Base-by-base conservation (phyloP, 352 stramenopile genomes). In the Peronospora tabacina region DNA sequence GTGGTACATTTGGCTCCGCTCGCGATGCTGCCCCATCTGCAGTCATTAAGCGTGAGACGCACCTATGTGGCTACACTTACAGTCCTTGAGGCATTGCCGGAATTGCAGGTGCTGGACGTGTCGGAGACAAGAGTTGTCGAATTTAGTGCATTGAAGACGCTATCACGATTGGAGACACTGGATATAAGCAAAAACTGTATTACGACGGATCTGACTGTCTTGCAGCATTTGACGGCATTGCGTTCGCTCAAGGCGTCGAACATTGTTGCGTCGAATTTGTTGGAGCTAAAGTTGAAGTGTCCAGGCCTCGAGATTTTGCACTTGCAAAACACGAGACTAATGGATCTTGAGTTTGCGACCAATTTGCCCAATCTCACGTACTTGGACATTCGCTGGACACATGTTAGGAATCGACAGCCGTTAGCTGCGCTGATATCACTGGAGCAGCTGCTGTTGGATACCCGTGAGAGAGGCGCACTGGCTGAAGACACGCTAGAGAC, bases 141-240 rank as follows among this genome's bases (percentile, higher is more conserved):
- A 13, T 74, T 76, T 45, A 48, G 39, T 22, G 37, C 63, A 17
- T 19, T 80, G 10, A 34, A 49, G 7, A 10, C 34, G 16, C 11
- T 74, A 20, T 20, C 42, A 26, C 44, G 35, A 24, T 45, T 74
- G 7, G 55, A 74, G 43, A 68, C 53, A 20, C 55, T 80, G 10
- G 63, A 80, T 24, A 58, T 80, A 33, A 76, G 66, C 40, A 65
- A 66, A 39, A 80, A 76, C 40, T 80, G 63, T 60, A 61, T 80
- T 11, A 37, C 58, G 8, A 64, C 55, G 7, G 61, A 69, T 39
- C 29, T 72, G 26, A 30, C 19, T 13, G 55, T 68, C 8, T 40
- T 79, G 36, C 45, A 55, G 20, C 39, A 63, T 17, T 49, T 79
- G 44, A 46, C 49, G 1, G 47, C 48, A 12, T 44, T 79, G 44